Percentiles rank a stretch among this genome's conserved stretches.
These are phyloP conservation scores for Colletotrichum cordylinicola DNA, from an alignment of 2,329 filamentous ascomycete genomes.

Conservation along the genomic window DNA sequence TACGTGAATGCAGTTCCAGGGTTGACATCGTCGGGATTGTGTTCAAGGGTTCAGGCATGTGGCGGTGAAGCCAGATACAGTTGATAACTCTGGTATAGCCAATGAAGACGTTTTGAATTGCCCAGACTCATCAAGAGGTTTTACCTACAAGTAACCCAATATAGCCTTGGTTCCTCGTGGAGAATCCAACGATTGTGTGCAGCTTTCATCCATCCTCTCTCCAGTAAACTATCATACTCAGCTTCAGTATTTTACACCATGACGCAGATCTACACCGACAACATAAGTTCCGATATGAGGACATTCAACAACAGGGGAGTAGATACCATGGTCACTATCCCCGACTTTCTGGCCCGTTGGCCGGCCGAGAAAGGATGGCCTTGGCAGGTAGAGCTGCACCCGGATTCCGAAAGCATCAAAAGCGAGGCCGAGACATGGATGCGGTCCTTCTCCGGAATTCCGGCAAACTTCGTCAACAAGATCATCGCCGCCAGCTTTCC, in stretches of 20 bases:
- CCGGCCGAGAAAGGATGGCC: background rate
- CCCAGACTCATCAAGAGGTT: background rate
- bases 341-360: background rate
- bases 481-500: background rate
- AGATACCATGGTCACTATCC: background rate
- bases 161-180: no score
- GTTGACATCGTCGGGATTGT: no score
- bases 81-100: background rate
- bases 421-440: background rate
- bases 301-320: background rate
- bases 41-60: background rate
- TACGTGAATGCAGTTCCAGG: background rate
- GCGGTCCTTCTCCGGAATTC: background rate
- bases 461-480: background rate
- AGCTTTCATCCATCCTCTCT: background rate
- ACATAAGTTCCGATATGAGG: background rate
- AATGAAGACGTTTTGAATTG: background rate
- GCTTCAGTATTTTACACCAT: accelerated
- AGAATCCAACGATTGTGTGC: no score
- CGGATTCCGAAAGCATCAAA: background rate
- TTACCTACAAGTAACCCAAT: background rate
- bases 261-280: background rate
- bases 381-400: background rate
- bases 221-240: background rate
- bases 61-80: background rate